Percentiles rank a stretch among this genome's conserved stretches.
phyloP scores from a whole-genome alignment of 2,329 filamentous ascomycete species.

The Bipolaris bicolor region DNA sequence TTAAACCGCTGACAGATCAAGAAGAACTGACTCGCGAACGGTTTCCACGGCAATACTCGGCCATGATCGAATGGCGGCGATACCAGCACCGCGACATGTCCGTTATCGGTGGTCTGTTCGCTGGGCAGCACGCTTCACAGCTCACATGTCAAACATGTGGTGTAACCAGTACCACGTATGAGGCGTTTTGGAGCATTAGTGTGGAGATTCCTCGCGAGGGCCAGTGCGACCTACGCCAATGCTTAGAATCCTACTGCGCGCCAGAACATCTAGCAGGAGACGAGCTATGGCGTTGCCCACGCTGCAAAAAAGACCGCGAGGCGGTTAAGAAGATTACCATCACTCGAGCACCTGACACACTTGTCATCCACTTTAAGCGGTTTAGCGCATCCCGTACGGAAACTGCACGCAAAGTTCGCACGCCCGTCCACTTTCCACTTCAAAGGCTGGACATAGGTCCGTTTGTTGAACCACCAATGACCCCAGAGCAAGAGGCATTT shows the following conservation, averaged over 20 bases:
- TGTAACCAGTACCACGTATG: slow-evolving; percentile 69
- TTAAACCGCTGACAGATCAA: slow-evolving; percentile 63
- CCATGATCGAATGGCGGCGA: slow-evolving; percentile 74
- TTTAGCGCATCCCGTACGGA: slow-evolving; percentile 65
- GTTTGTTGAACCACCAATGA: slow-evolving; percentile 61
- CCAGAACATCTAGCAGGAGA: slow-evolving; percentile 72
- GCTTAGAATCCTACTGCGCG: slow-evolving; percentile 71
- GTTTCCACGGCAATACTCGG: slow-evolving; percentile 68
- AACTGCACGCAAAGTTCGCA: slow-evolving; percentile 70
- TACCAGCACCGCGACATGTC: slow-evolving; percentile 74
- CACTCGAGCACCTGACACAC: slow-evolving; percentile 77
- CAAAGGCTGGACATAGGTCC: slow-evolving; percentile 69
- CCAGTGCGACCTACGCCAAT: slow-evolving; percentile 68
- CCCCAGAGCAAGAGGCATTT: slow-evolving; percentile 48
- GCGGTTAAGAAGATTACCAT: slow-evolving; percentile 75
- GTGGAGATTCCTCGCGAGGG: slow-evolving; percentile 71
- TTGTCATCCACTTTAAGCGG: slow-evolving; percentile 79
- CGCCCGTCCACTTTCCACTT: slow-evolving; percentile 77
- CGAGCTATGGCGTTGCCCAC: slow-evolving; percentile 73
- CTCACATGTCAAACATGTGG: slow-evolving; percentile 67
- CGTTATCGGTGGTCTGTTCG: slow-evolving; percentile 81
- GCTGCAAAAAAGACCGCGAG: slow-evolving; percentile 71
- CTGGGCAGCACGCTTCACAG: slow-evolving; percentile 69
- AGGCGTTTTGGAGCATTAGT: slow-evolving; percentile 73
- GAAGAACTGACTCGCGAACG: slow-evolving; percentile 67